Base-by-base conservation (phyloP, 352 stramenopile species). In the Phytopythium mirpurense region DNA sequence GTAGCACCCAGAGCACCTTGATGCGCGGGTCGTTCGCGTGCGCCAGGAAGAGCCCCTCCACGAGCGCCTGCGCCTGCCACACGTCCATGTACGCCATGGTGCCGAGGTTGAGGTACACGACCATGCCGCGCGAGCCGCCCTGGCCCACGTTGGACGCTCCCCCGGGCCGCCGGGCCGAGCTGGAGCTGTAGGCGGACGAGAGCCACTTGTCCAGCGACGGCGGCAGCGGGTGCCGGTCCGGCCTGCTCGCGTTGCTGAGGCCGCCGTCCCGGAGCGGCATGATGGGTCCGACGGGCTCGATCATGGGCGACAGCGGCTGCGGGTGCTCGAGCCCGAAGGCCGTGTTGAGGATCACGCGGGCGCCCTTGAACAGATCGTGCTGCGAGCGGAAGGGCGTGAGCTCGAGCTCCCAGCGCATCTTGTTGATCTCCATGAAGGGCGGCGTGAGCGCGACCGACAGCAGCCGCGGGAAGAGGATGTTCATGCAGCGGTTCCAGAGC, bases 391-490 rank as follows among this genome's bases (percentile, higher is more conserved):
- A 93, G 0, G 81, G 75, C 51, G 69, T 62, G 41, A 96, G 67
- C 1, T 81, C 61, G 35, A 93, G 65, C 54, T 93, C 81, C 57
- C 79, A 90, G 4, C 82, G 72, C 57, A 91, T 70, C 65, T 94
- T 88, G 72, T 95, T 95, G 46, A 93, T 57, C 60, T 92, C 77
- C 76, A 93, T 90, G 67, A 94, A 96, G 31, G 85, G 81, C 38
- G 86, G 83, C n/a, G 86, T 96, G 57, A 96, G 69, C 21, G 84
- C 86, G 24, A 93, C 80, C 0, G 82, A 91, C 26, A 96, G 58
- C 37, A 94, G 61, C 7, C 82, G 63, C n/a, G 86, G 86, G 53
- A 93, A 96, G n/a, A 96, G 43, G 51, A 93, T 78, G 62, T 96
- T 96, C 68, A 96, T 88, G 58, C 83, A 96, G 19, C 86, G 82